These are phyloP conservation scores for Aspergillus diversus DNA, from an alignment of 495 filamentous ascomycete genomes.

Conservation along the genomic window DNA sequence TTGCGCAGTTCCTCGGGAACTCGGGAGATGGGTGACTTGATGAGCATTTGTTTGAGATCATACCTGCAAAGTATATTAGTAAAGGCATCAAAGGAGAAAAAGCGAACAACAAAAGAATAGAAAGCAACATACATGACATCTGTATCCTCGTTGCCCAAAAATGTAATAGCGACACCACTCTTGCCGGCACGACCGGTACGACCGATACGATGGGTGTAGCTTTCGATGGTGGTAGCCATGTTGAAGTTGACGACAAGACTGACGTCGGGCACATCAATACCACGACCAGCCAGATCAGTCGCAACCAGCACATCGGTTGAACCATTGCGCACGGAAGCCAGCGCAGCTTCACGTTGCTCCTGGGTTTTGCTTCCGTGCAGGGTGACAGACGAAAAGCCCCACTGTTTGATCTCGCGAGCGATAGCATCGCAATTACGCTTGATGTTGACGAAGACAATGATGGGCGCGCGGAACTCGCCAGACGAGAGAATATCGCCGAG, in stretches of 20 bases:
- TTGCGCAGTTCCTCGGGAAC: constrained; percentile 93
- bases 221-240: constrained; percentile 93
- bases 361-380: constrained; percentile 96
- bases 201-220: constrained; percentile 97
- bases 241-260: constrained; percentile 97
- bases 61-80: constrained; percentile 44
- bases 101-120: not conserved
- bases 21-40: constrained; percentile 84
- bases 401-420: constrained; percentile 91
- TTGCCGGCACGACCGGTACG: constrained; percentile 98
- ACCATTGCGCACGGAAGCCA: constrained; percentile 82
- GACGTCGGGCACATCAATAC: constrained; percentile 97
- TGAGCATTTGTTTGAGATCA: constrained; percentile 94
- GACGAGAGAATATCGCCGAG: constrained; percentile 87
- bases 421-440: constrained; percentile 98
- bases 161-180: constrained; percentile 95
- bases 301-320: constrained; percentile 89
- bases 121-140: constrained; percentile 78
- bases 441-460: constrained; percentile 99
- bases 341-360: constrained; percentile 93
- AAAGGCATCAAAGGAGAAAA: not conserved
- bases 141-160: constrained; percentile 88
- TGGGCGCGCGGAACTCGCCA: constrained; percentile 84
- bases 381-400: constrained; percentile 89
- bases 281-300: constrained; percentile 93